These are phyloP conservation scores for Dioscorea cayenensis DNA, from an alignment of 116 monocot genomes.

Conservation along the genomic window DNA sequence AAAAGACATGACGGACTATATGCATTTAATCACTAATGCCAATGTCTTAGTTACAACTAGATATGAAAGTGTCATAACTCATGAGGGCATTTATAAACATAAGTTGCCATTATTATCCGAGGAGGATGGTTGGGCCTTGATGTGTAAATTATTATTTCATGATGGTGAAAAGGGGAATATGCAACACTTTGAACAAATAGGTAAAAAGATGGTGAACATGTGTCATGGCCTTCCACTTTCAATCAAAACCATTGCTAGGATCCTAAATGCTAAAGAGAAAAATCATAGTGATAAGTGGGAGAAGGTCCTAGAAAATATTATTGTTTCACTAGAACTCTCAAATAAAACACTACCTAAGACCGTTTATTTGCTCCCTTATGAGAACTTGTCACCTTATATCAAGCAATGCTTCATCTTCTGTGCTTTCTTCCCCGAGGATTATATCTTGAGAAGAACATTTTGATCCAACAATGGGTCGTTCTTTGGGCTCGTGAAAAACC, in stretches of 20 bases:
- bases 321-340: constrained; percentile 18
- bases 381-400: constrained; percentile 41
- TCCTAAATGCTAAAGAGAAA: constrained; percentile 16
- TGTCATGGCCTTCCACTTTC: constrained; percentile 40
- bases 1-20: too few relatives aligned
- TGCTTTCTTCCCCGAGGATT: constrained; percentile 45
- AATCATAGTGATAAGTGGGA: constrained; percentile 14
- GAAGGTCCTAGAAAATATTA: constrained; percentile 5
- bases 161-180: constrained; percentile 3
- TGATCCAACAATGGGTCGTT: constrained; percentile 16
- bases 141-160: constrained; percentile 20
- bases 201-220: constrained; percentile 31
- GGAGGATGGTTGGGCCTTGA: constrained; percentile 32
- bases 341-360: constrained; percentile 25
- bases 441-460: neutral
- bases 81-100: too few relatives aligned
- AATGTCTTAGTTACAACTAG: constrained; percentile 41
- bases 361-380: constrained; percentile 8
- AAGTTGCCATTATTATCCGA: neutral
- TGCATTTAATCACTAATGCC: constrained; percentile 32
- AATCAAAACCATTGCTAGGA: constrained; percentile 30
- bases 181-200: constrained; percentile 10
- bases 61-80: constrained; percentile 13
- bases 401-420: constrained; percentile 60
- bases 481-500: constrained; percentile 14